Base-by-base conservation (phyloP, 139 green algal species). In the Ettlia oleoabundans region DNA sequence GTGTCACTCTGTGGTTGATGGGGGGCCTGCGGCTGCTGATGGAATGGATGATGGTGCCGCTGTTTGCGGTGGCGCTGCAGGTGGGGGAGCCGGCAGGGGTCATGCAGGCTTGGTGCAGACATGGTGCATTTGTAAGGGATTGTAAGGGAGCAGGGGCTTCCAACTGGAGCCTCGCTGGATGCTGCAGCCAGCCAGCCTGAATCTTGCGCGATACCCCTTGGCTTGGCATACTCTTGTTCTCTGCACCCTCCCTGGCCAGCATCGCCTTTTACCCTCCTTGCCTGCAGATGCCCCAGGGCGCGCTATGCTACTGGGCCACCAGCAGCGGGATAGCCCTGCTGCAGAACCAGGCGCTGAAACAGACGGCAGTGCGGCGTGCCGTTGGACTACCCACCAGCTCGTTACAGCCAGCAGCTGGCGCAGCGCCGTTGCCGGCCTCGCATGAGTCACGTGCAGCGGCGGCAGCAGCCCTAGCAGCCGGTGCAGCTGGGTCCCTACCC, bases 271-370 rank as follows among this genome's bases (percentile, higher is more conserved):
- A n/a, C n/a, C n/a, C n/a, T n/a, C n/a, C n/a, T n/a, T n/a, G n/a
- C n/a, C n/a, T n/a, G n/a, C 88, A 95, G 74, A 81, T 93, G 51
- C 92, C 93, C 1, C 93, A 96, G 37, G 90, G 82, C n/a, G 85
- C 90, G 13, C 80, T 95, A 35, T 86, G 92, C 73, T 95, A 97
- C 83, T 97, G 93, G 93, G 38, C 84, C 6, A 80, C 86, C 5
- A 89, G 76, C 73, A 87, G 85, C 47, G 69, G 41, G 33, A 90
- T 90, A 71, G 90, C 92, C 32, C 86, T 95, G 24, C 52, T 33
- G 5, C 85, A 92, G 40, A 78, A 76, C 58, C 40, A 72, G 13
- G 61, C 62, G 3, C 33, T 74, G 35, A 61, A 35, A 41, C 58
- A 41, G 42, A 53, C 64, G 8, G 64, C 41, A 1, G 43, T 69